Evolutionary conservation across 2,329 filamentous ascomycete species (phyloP).

Genomic region (Metarhizium anisopliae): DNA sequence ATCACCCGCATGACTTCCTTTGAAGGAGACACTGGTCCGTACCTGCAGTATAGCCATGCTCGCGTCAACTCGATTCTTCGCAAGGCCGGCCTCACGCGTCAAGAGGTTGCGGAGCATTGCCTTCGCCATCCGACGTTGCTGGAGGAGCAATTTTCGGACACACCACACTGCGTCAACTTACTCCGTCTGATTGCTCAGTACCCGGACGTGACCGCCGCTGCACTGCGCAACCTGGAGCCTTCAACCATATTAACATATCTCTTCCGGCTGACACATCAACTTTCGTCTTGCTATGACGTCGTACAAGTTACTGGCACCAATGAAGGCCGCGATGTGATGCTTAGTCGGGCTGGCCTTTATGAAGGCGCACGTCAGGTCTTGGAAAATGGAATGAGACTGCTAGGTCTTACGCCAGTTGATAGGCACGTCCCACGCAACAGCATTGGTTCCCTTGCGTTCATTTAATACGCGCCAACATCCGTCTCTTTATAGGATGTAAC

Average conservation of each 20-base stretch:
- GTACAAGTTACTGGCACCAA: constrained; percentile 65
- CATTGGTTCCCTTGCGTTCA: no score
- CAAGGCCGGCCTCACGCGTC: constrained; percentile 8
- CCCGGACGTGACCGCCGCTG: constrained; percentile 55
- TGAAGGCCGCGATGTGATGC: constrained; percentile 43
- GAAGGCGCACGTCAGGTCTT: constrained; percentile 53
- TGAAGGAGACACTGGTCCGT: constrained; percentile 65
- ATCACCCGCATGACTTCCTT: constrained; percentile 65
- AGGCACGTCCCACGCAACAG: no score
- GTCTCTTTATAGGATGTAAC: no score
- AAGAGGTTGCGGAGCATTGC: constrained; percentile 2
- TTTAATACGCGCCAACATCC: no score
- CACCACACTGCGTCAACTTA: constrained; percentile 41
- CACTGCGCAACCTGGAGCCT: constrained; percentile 56
- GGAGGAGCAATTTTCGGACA: constrained; percentile 16
- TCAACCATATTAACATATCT: constrained; percentile 57
- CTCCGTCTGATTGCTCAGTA: constrained; percentile 52
- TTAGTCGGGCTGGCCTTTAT: constrained; percentile 54
- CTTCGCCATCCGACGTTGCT: constrained; percentile 8
- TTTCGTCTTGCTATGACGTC: constrained; percentile 67
- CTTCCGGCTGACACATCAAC: constrained; percentile 68
- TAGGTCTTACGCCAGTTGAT: not conserved
- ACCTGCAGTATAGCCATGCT: constrained; percentile 63
- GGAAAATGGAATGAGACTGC: not conserved
- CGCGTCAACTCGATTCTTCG: constrained; percentile 41